Evolutionary conservation across 768 basidiomycete genomes (phyloP).

Genomic region (Cystobasidium onofrii): DNA sequence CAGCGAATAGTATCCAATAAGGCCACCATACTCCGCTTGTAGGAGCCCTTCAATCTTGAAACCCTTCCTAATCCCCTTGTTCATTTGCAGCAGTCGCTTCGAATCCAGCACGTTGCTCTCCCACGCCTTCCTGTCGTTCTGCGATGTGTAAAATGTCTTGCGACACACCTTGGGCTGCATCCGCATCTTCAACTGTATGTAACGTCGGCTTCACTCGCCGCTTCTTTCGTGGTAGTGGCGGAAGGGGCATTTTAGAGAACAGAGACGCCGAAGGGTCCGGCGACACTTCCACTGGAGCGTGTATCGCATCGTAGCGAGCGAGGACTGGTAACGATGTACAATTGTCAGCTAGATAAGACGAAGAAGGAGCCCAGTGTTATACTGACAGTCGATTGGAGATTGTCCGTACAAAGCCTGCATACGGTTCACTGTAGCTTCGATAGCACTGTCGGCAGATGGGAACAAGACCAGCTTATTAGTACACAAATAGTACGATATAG

Average conservation of each 20-base stretch:
- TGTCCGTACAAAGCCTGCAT: background rate
- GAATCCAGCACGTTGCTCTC: background rate
- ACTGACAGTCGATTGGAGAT: background rate
- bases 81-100: background rate
- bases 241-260: background rate
- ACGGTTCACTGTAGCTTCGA: background rate
- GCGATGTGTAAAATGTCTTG: background rate
- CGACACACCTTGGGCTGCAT: background rate
- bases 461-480: too few relatives aligned
- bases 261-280: background rate
- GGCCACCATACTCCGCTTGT: too few relatives aligned
- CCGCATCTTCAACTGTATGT: background rate
- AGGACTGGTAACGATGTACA: background rate
- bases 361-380: background rate
- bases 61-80: background rate
- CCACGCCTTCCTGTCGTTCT: background rate
- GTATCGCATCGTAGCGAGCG: background rate
- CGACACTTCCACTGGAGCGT: background rate
- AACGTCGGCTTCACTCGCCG: background rate
- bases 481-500: too few relatives aligned
- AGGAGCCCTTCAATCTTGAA: too few relatives aligned
- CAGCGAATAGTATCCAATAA: too few relatives aligned
- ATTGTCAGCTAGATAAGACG: background rate
- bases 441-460: too few relatives aligned
- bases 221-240: background rate